These are phyloP conservation scores for Ananas comosus DNA, from an alignment of 176 grass and related monocot genomes.

Conservation along the genomic window DNA sequence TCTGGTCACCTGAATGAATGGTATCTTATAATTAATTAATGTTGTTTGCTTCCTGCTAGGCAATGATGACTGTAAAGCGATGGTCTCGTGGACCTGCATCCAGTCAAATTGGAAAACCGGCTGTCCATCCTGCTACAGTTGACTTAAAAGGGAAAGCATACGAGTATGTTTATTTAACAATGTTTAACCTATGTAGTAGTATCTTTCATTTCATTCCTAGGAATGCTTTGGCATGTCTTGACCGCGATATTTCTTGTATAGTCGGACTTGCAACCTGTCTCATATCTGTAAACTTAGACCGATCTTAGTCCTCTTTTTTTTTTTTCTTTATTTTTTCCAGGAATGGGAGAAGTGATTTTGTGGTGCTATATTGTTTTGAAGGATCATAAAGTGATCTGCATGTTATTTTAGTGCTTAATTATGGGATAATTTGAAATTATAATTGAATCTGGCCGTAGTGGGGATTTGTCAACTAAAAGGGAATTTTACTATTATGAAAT, in stretches of 20 bases:
- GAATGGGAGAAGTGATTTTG: no score
- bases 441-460: no score
- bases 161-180: conserved; percentile 48
- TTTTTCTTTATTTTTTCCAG: not conserved
- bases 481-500: no score
- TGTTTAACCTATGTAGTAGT: not conserved
- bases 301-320: not conserved
- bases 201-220: not conserved
- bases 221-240: not conserved
- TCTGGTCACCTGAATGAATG: not conserved
- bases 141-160: conserved; percentile 97
- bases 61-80: conserved; percentile 95
- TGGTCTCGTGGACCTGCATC: conserved; percentile 67
- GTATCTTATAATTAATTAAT: not conserved
- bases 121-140: conserved; percentile 74
- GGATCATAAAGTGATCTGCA: not conserved
- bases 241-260: not conserved
- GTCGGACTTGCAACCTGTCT: not conserved
- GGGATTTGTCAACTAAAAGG: no score
- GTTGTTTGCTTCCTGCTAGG: conserved; percentile 31
- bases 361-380: no score
- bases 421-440: no score
- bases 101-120: conserved; percentile 80
- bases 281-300: not conserved
- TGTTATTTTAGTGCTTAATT: not conserved